Conservation (phyloP, 345 rosid species). For the Gossypium bickii region DNA sequence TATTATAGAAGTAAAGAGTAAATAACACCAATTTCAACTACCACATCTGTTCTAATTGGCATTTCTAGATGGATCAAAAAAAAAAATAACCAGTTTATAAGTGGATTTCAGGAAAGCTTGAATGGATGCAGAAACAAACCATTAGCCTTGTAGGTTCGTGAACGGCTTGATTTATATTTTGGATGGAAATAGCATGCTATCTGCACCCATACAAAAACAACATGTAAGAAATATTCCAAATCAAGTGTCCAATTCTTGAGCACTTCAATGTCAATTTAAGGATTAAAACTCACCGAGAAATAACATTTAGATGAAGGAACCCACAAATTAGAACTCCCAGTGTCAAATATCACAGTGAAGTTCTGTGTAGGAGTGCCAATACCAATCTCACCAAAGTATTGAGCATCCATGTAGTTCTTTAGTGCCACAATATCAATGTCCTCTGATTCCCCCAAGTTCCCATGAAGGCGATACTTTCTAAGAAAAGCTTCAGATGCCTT, state of each 20-base stretch:
- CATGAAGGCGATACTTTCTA: conserved; percentile 34
- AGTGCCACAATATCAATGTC: conserved; percentile 64
- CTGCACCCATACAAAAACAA: conserved; percentile 31
- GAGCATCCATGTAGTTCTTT: conserved; percentile 92
- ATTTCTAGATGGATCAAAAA: conserved; percentile 1
- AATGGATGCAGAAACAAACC: conserved; percentile 39
- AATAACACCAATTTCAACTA: neutral
- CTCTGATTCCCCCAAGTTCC: conserved; percentile 39
- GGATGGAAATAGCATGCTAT: conserved; percentile 71
- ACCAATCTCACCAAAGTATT: conserved; percentile 87
- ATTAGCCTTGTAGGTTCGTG: conserved; percentile 67
- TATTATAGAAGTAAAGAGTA: neutral
- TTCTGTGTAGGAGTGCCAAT: conserved; percentile 85
- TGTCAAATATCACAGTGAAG: conserved; percentile 88
- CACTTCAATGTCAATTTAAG: neutral
- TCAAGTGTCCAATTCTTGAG: neutral
- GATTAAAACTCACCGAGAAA: conserved; percentile 58
- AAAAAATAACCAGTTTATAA: neutral
- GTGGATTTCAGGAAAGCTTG: neutral
- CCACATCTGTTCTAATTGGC: neutral
- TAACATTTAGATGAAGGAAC: conserved; percentile 88
- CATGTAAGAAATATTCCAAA: neutral
- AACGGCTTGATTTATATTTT: conserved; percentile 62
- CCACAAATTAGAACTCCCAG: conserved; percentile 96
- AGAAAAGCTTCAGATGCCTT: conserved; percentile 38